Conservation (phyloP, 345 rosid genomes). For the Anacardium occidentale region DNA sequence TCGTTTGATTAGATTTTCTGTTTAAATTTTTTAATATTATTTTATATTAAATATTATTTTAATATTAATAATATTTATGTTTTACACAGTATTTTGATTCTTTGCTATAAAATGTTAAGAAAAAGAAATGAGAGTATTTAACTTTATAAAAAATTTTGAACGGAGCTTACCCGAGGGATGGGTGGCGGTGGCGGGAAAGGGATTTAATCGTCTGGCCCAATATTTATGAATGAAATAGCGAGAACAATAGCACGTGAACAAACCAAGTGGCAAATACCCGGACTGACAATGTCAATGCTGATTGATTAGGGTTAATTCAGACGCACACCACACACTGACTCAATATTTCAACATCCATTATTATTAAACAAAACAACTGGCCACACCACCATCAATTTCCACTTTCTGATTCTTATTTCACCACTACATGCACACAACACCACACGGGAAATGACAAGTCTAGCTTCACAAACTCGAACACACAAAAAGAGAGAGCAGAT, state of each 20-base stretch:
- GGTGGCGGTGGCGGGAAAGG: no score
- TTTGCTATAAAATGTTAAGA: no score
- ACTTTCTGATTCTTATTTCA: background rate
- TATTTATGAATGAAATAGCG: background rate
- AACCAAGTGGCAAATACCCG: background rate
- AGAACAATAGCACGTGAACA: constrained; percentile 12
- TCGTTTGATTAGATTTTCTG: no score
- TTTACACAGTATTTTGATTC: no score
- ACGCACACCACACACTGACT: background rate
- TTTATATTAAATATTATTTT: no score
- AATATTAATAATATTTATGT: no score
- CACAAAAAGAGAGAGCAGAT: constrained; percentile 10
- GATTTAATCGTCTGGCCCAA: no score
- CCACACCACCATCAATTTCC: background rate
- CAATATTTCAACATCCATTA: background rate
- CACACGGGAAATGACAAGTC: background rate
- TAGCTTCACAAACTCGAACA: constrained; percentile 17
- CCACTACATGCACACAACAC: constrained; percentile 12
- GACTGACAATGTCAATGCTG: background rate
- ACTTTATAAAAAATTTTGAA: no score
- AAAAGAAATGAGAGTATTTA: no score
- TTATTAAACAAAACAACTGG: background rate
- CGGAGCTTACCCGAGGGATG: no score
- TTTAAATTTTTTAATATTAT: no score
- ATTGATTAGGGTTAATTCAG: background rate